Percentiles rank a stretch among this genome's conserved stretches.
phyloP scores from a whole-genome alignment of 768 basidiomycete genomes.

The Calocybe indica region DNA sequence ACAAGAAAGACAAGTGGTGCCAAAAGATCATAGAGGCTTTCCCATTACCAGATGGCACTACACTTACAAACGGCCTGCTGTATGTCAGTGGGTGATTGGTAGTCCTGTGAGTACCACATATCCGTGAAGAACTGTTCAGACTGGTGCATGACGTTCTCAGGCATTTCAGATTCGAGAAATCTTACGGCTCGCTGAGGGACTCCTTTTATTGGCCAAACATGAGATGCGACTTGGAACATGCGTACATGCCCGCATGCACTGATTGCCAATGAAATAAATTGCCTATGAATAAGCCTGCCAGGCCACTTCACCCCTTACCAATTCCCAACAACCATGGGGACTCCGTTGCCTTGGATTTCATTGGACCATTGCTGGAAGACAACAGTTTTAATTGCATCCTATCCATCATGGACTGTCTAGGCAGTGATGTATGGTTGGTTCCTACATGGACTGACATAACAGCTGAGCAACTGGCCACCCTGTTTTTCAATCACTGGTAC shows the following conservation, averaged over 20 bases:
- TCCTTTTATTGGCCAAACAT: slow-evolving; percentile 37
- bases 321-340: slow-evolving; percentile 28
- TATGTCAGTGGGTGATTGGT: slow-evolving; percentile 15
- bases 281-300: slow-evolving; percentile 27
- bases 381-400: slow-evolving; percentile 28
- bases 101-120: slow-evolving; percentile 15
- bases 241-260: slow-evolving; percentile 28
- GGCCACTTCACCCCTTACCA: slow-evolving; percentile 27
- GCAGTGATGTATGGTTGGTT: slow-evolving; percentile 37
- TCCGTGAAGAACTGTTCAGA: slow-evolving; percentile 15
- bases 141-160: slow-evolving; percentile 29
- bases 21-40: background rate
- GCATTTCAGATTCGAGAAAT: slow-evolving; percentile 32
- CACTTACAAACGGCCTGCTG: slow-evolving; percentile 9
- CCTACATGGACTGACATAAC: slow-evolving; percentile 21
- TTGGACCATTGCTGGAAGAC: slow-evolving; percentile 32
- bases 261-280: slow-evolving; percentile 26
- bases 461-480: slow-evolving; percentile 23
- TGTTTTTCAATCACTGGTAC: slow-evolving; percentile 31
- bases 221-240: slow-evolving; percentile 10
- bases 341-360: slow-evolving; percentile 35
- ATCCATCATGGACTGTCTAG: slow-evolving; percentile 32
- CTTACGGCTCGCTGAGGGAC: slow-evolving; percentile 20
- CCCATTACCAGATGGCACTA: too few relatives aligned
- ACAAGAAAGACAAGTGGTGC: background rate